phyloP scores from a whole-genome alignment of 257 asterid genomes.

The Jacaranda copaia region DNA sequence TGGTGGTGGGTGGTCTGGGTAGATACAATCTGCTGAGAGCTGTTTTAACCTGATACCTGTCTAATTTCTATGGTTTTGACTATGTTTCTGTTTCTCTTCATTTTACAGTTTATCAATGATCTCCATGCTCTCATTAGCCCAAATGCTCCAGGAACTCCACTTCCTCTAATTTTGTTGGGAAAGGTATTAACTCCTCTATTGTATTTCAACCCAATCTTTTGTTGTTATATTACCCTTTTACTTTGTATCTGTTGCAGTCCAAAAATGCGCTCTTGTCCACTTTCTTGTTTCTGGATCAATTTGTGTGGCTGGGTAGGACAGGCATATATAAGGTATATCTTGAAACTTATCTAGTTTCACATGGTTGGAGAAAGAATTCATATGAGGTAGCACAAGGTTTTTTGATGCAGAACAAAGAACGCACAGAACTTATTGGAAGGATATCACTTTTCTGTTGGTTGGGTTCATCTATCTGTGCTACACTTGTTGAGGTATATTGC shows the following conservation, averaged over 20 bases:
- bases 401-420: conserved; percentile 80
- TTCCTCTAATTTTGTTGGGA: conserved; percentile 83
- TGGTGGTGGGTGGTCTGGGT: background rate
- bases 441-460: conserved; percentile 94
- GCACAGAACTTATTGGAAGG: conserved; percentile 78
- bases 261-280: conserved; percentile 93
- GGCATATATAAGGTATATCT: conserved; percentile 87
- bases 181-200: conserved; percentile 61
- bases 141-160: conserved; percentile 87
- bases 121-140: conserved; percentile 92
- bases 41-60: background rate
- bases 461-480: conserved; percentile 80
- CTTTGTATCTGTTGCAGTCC: conserved; percentile 62
- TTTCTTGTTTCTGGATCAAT: conserved; percentile 97
- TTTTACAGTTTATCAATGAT: conserved; percentile 89
- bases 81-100: conserved; percentile 10
- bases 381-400: conserved; percentile 22
- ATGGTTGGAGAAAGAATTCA: background rate
- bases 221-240: conserved; percentile 24
- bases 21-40: background rate
- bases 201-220: conserved; percentile 14
- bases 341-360: background rate
- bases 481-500: conserved; percentile 78
- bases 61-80: conserved; percentile 36
- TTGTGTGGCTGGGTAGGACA: conserved; percentile 93